Percentiles rank a stretch among this genome's conserved stretches.
These are phyloP conservation scores for Knufia petricola DNA, from an alignment of 2,329 filamentous ascomycete genomes.

Conservation along the genomic window DNA sequence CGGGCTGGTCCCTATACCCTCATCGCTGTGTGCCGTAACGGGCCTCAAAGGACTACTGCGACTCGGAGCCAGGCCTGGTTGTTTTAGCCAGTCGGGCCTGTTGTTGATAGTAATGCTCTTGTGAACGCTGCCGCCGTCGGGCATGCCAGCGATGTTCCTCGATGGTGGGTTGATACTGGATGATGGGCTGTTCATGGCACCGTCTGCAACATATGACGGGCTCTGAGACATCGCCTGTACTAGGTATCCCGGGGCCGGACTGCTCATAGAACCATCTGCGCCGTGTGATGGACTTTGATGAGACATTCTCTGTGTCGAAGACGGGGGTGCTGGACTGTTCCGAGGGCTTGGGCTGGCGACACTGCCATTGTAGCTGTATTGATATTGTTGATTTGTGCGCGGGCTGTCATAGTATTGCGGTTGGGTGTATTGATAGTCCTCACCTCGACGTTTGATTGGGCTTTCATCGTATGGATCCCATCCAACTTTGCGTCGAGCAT, in stretches of 20 bases:
- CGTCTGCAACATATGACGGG: too few relatives aligned
- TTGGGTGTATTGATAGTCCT: constrained; percentile 49
- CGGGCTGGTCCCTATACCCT: constrained; percentile 27
- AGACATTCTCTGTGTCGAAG: not conserved
- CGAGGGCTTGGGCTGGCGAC: constrained; percentile 1
- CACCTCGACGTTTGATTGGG: constrained; percentile 55
- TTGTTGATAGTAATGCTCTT: not conserved
- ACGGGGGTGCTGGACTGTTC: not conserved
- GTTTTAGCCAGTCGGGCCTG: constrained; percentile 9
- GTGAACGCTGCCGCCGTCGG: not conserved
- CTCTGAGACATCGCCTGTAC: not conserved
- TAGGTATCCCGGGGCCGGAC: not conserved
- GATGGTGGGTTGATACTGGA: not conserved
- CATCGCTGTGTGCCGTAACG: constrained; percentile 24
- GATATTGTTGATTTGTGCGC: constrained; percentile 18
- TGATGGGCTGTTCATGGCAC: not conserved
- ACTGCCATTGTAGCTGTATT: constrained; percentile 24
- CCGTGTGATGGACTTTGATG: not conserved
- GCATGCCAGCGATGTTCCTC: constrained; percentile 6
- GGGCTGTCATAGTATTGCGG: constrained; percentile 25
- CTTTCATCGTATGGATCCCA: constrained; percentile 66
- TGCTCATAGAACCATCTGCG: too few relatives aligned
- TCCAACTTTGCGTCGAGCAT: constrained; percentile 53
- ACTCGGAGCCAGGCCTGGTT: constrained; percentile 14
- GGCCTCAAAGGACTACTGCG: constrained; percentile 31